phyloP scores from a whole-genome alignment of 164 flowering plant species.

The Cinnamomum chago region DNA sequence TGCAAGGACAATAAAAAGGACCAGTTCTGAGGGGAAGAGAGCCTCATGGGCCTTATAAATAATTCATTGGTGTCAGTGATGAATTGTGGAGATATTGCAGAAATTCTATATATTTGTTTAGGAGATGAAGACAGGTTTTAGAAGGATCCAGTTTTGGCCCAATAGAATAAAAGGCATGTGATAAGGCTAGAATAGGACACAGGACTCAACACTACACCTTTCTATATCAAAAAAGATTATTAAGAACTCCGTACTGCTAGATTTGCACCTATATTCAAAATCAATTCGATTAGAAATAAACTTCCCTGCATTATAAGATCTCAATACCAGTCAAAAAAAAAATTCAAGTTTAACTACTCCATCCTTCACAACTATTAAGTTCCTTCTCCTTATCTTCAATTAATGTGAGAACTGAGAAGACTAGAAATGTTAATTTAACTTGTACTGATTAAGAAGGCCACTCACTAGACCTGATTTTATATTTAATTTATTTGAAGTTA shows the following conservation, averaged over 20 bases:
- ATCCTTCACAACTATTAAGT: too few relatives aligned
- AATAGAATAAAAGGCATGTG: constrained; percentile 13
- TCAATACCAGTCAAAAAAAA: too few relatives aligned
- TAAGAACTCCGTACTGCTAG: constrained; percentile 15
- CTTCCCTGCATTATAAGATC: too few relatives aligned
- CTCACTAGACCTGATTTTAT: too few relatives aligned
- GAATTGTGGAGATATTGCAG: neutral
- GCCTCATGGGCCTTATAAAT: constrained; percentile 13
- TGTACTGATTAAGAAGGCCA: too few relatives aligned
- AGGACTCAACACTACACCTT: neutral
- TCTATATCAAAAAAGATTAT: constrained; percentile 8
- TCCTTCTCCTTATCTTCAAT: too few relatives aligned
- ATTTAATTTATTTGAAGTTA: too few relatives aligned
- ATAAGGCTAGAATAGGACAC: constrained; percentile 16
- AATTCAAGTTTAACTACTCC: too few relatives aligned
- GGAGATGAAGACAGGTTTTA: constrained; percentile 27
- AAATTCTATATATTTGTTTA: constrained; percentile 15
- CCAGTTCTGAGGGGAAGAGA: constrained; percentile 1
- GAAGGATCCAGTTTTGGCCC: constrained; percentile 28
- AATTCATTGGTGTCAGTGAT: neutral
- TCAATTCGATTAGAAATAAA: too few relatives aligned
- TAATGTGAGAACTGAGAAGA: too few relatives aligned
- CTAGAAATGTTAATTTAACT: too few relatives aligned
- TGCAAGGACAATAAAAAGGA: neutral
- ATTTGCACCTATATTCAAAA: too few relatives aligned